A percentile compares a stretch with the other conserved stretches of the same genome.
Conservation (phyloP, 176 grass and related monocot genomes). For the Triticum timopheevii region DNA sequence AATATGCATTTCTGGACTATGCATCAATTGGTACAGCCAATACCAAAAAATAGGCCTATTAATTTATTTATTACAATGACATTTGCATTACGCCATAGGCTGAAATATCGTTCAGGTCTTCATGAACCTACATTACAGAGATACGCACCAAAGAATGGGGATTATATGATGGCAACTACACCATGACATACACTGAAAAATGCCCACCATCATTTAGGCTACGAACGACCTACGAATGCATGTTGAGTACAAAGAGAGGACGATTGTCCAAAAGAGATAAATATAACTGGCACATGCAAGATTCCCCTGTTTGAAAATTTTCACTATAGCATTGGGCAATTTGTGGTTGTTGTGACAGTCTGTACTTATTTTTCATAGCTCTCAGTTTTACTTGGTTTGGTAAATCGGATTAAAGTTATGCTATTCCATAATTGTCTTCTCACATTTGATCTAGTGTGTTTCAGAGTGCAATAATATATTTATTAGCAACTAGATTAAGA, state of each 20-base stretch:
- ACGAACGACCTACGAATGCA: slow-evolving; percentile 9
- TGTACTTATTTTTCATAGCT: neutral
- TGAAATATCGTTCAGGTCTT: neutral
- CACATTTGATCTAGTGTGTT: neutral
- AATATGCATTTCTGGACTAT: neutral
- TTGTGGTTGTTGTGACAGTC: neutral
- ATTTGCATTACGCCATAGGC: neutral
- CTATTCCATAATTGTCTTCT: neutral
- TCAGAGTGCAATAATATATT: neutral
- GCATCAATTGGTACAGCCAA: neutral
- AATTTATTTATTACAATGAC: neutral
- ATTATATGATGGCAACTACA: neutral
- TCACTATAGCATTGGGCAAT: neutral
- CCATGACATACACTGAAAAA: neutral
- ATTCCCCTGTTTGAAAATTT: neutral
- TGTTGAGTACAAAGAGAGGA: neutral
- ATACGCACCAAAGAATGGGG: no score
- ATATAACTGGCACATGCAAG: neutral
- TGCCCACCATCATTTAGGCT: neutral
- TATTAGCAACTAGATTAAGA: neutral
- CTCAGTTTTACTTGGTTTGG: neutral
- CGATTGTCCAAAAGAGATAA: neutral
- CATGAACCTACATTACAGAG: neutral
- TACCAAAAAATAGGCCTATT: neutral
- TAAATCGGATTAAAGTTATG: neutral